A percentile compares a stretch with the other conserved stretches of the same genome.
Evolutionary conservation across 2,329 filamentous ascomycete species (phyloP).

Genomic region (Pleomassaria siparia): DNA sequence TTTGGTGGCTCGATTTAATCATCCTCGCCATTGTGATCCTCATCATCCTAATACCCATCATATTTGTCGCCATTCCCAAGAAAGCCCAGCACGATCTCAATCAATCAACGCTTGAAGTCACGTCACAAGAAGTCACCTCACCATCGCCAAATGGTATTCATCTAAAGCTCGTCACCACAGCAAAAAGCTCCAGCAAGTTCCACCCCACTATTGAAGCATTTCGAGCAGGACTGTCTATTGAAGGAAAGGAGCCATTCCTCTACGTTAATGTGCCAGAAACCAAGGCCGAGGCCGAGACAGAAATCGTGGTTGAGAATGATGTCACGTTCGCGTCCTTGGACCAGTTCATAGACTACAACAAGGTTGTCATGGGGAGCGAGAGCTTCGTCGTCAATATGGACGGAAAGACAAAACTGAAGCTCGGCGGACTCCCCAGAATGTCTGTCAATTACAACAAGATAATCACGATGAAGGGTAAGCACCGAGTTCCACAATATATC

Average conservation of each 20-base stretch:
- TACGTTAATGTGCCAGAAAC: conserved; percentile 49
- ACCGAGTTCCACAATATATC: not conserved
- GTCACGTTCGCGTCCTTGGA: conserved; percentile 47
- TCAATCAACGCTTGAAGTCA: conserved; percentile 54
- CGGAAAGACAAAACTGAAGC: conserved; percentile 55
- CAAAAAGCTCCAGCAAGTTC: conserved; percentile 52
- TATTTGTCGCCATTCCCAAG: conserved; percentile 61
- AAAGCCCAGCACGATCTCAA: conserved; percentile 59
- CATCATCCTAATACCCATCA: conserved; percentile 61
- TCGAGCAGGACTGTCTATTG: conserved; percentile 53
- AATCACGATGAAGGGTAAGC: conserved; percentile 58
- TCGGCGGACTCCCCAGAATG: conserved; percentile 52
- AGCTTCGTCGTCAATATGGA: conserved; percentile 53
- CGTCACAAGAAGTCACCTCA: conserved; percentile 52
- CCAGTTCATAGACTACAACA: conserved; percentile 54
- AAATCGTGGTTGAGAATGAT: conserved; percentile 47
- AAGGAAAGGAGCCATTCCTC: conserved; percentile 46
- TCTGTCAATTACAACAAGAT: conserved; percentile 59
- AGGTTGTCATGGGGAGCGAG: conserved; percentile 51
- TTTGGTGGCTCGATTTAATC: conserved; percentile 51
- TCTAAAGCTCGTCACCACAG: conserved; percentile 51
- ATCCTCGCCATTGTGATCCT: conserved; percentile 53
- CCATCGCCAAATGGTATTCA: conserved; percentile 53
- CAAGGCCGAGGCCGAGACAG: conserved; percentile 46
- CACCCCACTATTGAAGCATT: conserved; percentile 59